These are phyloP conservation scores for Nannizziopsis arthrosporioides DNA, from an alignment of 2,329 filamentous ascomycete species.

Conservation along the genomic window DNA sequence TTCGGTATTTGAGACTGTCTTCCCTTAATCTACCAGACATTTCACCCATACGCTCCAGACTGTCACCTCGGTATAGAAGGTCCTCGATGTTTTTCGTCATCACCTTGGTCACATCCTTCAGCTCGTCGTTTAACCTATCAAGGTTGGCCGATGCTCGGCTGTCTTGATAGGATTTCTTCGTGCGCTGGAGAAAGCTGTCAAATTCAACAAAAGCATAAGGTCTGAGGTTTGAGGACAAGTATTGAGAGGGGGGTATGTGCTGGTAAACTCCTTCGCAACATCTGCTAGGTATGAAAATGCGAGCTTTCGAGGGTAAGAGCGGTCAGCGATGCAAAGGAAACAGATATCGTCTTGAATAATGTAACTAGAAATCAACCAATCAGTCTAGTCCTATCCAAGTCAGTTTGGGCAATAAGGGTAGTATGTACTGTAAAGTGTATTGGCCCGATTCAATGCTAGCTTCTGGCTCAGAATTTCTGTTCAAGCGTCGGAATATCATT, in stretches of 20 bases:
- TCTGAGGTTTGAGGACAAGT: constrained; percentile 61
- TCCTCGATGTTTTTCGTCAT: constrained; percentile 99
- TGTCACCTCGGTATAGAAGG: constrained; percentile 85
- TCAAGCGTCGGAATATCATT: constrained; percentile 77
- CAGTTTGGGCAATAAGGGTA: too few relatives aligned
- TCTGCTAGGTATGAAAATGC: constrained; percentile 97
- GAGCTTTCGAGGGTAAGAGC: constrained; percentile 90
- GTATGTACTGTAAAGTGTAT: constrained; percentile 71
- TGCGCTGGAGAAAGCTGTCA: constrained; percentile 89
- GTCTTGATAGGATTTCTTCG: constrained; percentile 89
- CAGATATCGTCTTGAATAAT: constrained; percentile 70
- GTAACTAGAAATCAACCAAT: constrained; percentile 47
- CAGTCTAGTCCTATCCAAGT: constrained; percentile 16
- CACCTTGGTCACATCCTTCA: constrained; percentile 94
- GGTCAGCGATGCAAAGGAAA: constrained; percentile 89
- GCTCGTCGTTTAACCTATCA: constrained; percentile 89
- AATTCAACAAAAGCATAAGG: constrained; percentile 98
- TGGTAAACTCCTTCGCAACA: constrained; percentile 79
- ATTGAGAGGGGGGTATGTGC: constrained; percentile 65
- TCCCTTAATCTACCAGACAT: constrained; percentile 77
- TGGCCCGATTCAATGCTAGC: constrained; percentile 78
- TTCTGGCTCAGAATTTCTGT: constrained; percentile 77
- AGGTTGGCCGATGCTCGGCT: constrained; percentile 82
- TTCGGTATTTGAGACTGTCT: constrained; percentile 87
- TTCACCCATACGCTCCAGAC: constrained; percentile 92